Percentiles rank a stretch among this genome's conserved stretches.
Evolutionary conservation across 2,329 filamentous ascomycete species (phyloP).

Genomic region (Penicillium expansum): DNA sequence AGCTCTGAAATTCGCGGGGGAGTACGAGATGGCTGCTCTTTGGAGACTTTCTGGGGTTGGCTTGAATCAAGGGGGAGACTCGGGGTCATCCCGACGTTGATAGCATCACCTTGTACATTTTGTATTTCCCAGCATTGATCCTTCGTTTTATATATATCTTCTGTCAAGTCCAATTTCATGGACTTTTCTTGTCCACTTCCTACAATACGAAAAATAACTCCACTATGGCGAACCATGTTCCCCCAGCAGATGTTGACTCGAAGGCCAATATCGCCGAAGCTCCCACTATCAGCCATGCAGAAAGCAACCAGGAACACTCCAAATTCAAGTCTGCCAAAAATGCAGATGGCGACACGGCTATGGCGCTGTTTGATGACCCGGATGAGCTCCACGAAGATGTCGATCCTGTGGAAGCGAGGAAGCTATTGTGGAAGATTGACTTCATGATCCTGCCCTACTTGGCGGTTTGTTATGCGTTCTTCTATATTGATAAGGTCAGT

Average conservation of each 20-base stretch:
- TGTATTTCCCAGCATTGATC: too few species aligned
- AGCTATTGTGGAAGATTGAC: constrained; percentile 56
- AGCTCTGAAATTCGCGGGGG: constrained; percentile 10
- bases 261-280: constrained; percentile 24
- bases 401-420: constrained; percentile 48
- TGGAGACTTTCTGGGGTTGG: neutral
- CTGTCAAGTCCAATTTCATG: neutral
- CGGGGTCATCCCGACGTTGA: neutral
- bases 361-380: constrained; percentile 50
- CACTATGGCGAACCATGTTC: constrained; percentile 15
- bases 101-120: neutral
- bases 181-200: neutral
- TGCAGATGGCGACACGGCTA: constrained; percentile 50
- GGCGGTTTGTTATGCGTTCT: constrained; percentile 55
- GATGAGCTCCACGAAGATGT: constrained; percentile 49
- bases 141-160: neutral
- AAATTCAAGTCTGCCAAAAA: constrained; percentile 31
- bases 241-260: constrained; percentile 13
- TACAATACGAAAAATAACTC: neutral
- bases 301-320: constrained; percentile 22
- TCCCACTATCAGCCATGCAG: constrained; percentile 29
- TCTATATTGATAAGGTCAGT: constrained; percentile 48
- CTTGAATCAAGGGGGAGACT: neutral
- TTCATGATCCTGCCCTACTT: constrained; percentile 58
- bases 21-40: neutral